These are phyloP conservation scores for Nannizziopsis barbatae DNA, from an alignment of 2,329 filamentous ascomycete species.

Conservation along the genomic window DNA sequence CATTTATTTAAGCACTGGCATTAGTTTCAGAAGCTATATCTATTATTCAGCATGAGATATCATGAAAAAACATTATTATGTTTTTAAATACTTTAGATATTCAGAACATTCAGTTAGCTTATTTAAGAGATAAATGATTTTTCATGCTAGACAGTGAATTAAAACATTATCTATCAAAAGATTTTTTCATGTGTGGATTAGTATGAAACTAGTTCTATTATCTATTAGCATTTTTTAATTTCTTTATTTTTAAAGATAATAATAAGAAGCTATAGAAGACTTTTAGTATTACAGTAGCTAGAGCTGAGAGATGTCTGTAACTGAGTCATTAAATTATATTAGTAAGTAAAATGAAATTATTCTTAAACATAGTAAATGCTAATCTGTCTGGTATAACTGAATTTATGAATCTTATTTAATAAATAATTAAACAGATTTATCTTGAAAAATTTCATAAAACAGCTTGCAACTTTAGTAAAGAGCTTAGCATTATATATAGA, in stretches of 20 bases:
- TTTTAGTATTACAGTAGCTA: constrained; percentile 37
- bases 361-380: background rate
- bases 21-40: constrained; percentile 29
- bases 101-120: constrained; percentile 26
- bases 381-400: constrained; percentile 20
- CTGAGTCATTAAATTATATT: constrained; percentile 35
- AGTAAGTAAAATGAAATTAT: constrained; percentile 23
- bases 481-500: background rate
- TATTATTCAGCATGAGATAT: constrained; percentile 35
- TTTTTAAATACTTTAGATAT: constrained; percentile 46
- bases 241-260: constrained; percentile 39
- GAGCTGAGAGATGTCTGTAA: constrained; percentile 44
- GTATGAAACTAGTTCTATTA: constrained; percentile 43
- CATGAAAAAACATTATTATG: constrained; percentile 40
- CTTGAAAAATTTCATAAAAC: constrained; percentile 23
- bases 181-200: constrained; percentile 47
- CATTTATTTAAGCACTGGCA: constrained; percentile 41
- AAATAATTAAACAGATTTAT: constrained; percentile 23
- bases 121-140: constrained; percentile 33
- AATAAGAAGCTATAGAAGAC: constrained; percentile 44
- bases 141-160: constrained; percentile 31
- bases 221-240: constrained; percentile 41
- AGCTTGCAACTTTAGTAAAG: constrained; percentile 5
- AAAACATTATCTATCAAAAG: constrained; percentile 45
- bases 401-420: constrained; percentile 33